Evolutionary conservation across 306 rosid species (phyloP), one percentile per base, ranked within the genome.

Genomic region (Pyrus communis): DNA sequence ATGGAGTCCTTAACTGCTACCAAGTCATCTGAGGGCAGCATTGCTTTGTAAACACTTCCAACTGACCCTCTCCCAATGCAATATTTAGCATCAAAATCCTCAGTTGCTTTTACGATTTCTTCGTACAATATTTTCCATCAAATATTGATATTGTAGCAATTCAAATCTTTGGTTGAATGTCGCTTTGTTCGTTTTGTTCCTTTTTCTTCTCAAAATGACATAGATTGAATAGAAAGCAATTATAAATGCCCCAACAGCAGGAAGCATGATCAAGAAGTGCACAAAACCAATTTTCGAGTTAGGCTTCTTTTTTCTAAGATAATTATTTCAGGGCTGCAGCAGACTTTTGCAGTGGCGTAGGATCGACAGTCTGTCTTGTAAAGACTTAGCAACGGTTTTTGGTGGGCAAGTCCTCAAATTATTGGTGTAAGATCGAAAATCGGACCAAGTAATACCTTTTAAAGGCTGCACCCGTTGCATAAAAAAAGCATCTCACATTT

Each of bases 1-100:
- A 18, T 79, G 82, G 23, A 85, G 82, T 35, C 52, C 80, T 82
- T 85, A 3, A 85, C 84, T 18, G 86, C 89, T 2, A 85, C 84
- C 28, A 74, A 15, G 33, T 75, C 60, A 19, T 51, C 76, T 40
- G 76, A 64, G 11, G 86, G 69, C 18, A 82, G 78, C 64, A 73
- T 72, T 30, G 82, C 89, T 71, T 43, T 79, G 74, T 82, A 82
- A 28, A 82, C 86, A 11, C 21, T 82, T 58, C 86, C 89, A 19
- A 30, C 25, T 66, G 78, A 80, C 68, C 89, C 86, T 3, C 51
- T 38, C 14, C 89, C 89, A 8, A 85, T 75, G 76, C 82, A 82
- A 69, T 77, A 65, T 22, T 55, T 43, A 10, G 54, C 30, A 52
- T 77, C n/a, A 21, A 85, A 85, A 70, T 73, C 70, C 63, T 71